Conservation (phyloP, 176 grass and related monocot species). For the Aechmea fasciata region DNA sequence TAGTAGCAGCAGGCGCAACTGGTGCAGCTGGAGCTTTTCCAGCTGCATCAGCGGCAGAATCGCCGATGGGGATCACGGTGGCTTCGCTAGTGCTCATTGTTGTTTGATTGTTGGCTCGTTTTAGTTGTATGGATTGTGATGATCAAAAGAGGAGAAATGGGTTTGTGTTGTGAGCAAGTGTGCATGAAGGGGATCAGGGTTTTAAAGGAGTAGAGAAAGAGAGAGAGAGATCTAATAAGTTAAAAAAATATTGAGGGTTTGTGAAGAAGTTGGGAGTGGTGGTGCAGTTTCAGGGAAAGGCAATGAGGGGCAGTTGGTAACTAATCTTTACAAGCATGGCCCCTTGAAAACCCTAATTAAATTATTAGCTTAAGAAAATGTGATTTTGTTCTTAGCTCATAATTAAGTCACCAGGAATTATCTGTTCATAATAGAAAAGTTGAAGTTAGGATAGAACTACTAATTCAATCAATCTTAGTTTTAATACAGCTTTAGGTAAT, state of each 20-base stretch:
- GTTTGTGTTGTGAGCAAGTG: background rate
- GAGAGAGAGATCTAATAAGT: too few relatives aligned
- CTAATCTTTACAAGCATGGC: constrained; percentile 19
- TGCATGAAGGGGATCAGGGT: background rate
- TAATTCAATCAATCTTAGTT: too few relatives aligned
- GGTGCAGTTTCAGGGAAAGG: constrained; percentile 14
- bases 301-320: constrained; percentile 25
- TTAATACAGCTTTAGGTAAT: too few relatives aligned
- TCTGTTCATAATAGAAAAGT: too few relatives aligned
- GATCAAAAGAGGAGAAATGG: background rate
- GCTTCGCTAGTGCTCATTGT: constrained; percentile 50
- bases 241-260: background rate
- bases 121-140: background rate
- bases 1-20: constrained; percentile 8
- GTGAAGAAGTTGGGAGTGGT: constrained; percentile 9
- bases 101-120: constrained; percentile 9
- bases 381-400: background rate
- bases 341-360: background rate
- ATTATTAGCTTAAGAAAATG: background rate
- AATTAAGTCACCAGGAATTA: background rate
- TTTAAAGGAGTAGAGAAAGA: background rate
- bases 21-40: constrained; percentile 27
- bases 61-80: constrained; percentile 44
- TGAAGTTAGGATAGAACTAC: too few relatives aligned
- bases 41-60: constrained; percentile 6